Conservation (phyloP, 2,329 filamentous ascomycete species). For the Dendrostoma leiphaemia region DNA sequence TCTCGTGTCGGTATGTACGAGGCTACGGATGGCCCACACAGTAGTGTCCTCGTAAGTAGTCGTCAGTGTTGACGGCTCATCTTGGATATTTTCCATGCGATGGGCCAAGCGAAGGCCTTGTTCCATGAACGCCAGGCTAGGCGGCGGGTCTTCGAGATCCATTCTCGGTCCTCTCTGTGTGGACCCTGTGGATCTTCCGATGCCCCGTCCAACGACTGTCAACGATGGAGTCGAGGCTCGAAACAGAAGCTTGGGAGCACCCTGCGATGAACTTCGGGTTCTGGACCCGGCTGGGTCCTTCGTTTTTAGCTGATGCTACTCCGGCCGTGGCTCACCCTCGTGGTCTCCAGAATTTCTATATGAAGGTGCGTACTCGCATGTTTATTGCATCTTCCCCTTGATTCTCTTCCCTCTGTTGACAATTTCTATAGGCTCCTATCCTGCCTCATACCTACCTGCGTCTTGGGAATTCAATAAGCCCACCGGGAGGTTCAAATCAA, state of each 20-base stretch:
- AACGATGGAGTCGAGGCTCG: conserved; percentile 3
- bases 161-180: not conserved
- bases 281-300: conserved; percentile 7
- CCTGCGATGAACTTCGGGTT: conserved; percentile 5
- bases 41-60: not conserved
- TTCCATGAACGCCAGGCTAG: not conserved
- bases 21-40: not conserved
- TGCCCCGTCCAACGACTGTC: conserved; percentile 3
- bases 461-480: conserved; percentile 11
- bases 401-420: conserved; percentile 6
- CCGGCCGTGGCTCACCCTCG: not conserved
- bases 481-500: conserved; percentile 15
- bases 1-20: not conserved
- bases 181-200: conserved; percentile 2
- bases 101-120: not conserved
- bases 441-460: conserved; percentile 14
- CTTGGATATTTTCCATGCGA: not conserved
- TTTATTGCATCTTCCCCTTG: conserved; percentile 1
- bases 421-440: conserved; percentile 11
- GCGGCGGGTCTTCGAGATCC: conserved; percentile 8
- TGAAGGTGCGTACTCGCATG: not conserved
- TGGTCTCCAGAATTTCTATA: conserved; percentile 6
- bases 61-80: not conserved
- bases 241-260: not conserved
- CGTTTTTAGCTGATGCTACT: not conserved